Percentiles rank a stretch among this genome's conserved stretches.
phyloP scores from a whole-genome alignment of 305 asterid species.

The Nicotiana rustica region DNA sequence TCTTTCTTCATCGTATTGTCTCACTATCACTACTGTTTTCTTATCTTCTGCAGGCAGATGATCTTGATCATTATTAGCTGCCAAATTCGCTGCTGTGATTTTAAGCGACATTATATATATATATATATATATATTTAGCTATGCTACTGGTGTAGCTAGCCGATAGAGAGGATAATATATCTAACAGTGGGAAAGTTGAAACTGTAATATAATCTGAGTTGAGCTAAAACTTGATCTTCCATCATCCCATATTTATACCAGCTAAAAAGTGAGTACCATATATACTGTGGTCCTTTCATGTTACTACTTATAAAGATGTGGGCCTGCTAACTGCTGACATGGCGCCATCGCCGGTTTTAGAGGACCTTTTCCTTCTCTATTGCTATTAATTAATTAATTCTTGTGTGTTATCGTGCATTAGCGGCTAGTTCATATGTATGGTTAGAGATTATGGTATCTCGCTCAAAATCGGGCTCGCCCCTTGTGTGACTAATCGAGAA shows the following conservation, averaged over 20 bases:
- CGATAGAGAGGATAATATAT: background rate
- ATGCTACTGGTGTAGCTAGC: background rate
- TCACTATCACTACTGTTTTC: conserved; percentile 53
- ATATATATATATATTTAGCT: too few species aligned
- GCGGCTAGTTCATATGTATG: background rate
- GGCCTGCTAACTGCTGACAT: conserved; percentile 48
- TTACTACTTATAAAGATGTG: background rate
- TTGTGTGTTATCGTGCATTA: background rate
- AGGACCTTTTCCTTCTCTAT: background rate
- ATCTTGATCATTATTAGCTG: conserved; percentile 3
- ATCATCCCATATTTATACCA: conserved; percentile 43
- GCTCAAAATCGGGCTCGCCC: too few species aligned
- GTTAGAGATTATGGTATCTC: too few species aligned
- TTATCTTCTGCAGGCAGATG: conserved; percentile 3
- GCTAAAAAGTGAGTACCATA: conserved; percentile 37
- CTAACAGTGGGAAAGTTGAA: background rate
- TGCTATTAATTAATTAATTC: background rate
- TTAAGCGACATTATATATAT: conserved; percentile 49
- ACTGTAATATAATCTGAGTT: background rate
- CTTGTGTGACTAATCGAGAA: too few species aligned
- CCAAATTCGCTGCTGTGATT: conserved; percentile 52
- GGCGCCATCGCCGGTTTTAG: conserved; percentile 39
- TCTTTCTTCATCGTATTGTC: conserved; percentile 55
- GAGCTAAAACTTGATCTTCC: conserved; percentile 46
- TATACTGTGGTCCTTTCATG: conserved; percentile 16